A percentile compares a stretch with the other conserved stretches of the same genome.
Evolutionary conservation across 1,284 basidiomycete species (phyloP).

Genomic region (Trichosporon coremiiforme): DNA sequence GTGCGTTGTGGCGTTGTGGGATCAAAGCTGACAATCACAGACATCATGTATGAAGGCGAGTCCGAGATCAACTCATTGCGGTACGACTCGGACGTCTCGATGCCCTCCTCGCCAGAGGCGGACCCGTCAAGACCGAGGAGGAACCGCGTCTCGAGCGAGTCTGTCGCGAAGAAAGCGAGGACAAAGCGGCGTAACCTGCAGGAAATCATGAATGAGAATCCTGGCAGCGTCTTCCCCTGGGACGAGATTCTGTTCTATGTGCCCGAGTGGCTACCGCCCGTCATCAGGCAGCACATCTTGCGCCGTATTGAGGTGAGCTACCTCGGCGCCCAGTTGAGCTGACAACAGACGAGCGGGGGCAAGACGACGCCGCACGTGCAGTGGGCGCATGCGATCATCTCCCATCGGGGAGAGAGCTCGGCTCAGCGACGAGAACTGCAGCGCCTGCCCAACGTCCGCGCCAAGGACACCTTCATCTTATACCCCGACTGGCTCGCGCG

Average conservation of each 20-base stretch:
- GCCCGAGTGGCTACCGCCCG: neutral
- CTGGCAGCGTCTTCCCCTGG: constrained; percentile 20
- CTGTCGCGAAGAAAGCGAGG: neutral
- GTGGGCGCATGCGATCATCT: constrained; percentile 28
- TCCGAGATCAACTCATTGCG: neutral
- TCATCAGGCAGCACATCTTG: constrained; percentile 2
- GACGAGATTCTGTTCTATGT: constrained; percentile 13
- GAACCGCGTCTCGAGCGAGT: neutral
- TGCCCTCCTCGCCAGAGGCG: neutral
- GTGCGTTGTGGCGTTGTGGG: neutral
- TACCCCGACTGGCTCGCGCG: constrained; percentile 33
- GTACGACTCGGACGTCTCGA: neutral
- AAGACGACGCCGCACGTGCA: neutral
- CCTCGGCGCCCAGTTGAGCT: neutral
- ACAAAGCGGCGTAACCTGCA: neutral
- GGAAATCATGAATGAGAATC: neutral
- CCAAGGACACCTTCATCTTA: constrained; percentile 15
- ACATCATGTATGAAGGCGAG: neutral
- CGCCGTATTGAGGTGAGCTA: constrained; percentile 19
- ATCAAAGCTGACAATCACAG: neutral
- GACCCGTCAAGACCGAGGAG: neutral
- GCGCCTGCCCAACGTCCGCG: neutral
- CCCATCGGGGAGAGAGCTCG: neutral
- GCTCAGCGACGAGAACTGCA: constrained; percentile 23
- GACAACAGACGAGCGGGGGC: constrained; percentile 18